Evolutionary conservation across 306 rosid species (phyloP), one percentile per base, ranked within the genome.

Genomic region (Acacia confusa): DNA sequence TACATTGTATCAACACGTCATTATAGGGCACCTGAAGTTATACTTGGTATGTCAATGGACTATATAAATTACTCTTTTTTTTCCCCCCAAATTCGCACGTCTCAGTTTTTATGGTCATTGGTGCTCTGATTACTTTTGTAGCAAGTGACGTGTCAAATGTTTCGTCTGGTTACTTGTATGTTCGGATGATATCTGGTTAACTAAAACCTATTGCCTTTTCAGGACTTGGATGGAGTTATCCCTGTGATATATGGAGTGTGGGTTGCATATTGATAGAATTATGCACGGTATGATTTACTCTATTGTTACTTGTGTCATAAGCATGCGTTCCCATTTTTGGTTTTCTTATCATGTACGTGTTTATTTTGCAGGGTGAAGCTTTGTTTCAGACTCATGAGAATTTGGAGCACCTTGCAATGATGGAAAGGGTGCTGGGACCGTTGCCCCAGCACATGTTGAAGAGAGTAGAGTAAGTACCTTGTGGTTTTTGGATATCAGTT

Each of bases 21-120:
- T 86, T 95, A 95, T 67, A 91, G 99, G 44, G 99, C 98, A 27
- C 99, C 99, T 6, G 99, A 95, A 88, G 99, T 95, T 78, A 93
- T 95, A 30, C 93, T 95, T 77, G 99, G 99, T 93, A 80, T 82
- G 75, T 34, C 32, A 9, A 24, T n/a, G 60, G 25, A 53, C 25
- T 19, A 7, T 19, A 4, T 6, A 53, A 53, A 6, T 0, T 36
- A 34, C 38, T 34, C 0, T 34, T 5, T 34, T 34, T 34, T 4
- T 4, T 34, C 4, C 7, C 38, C 38, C 5, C 38, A 34, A 34
- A 7, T 34, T 7, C 38, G 5, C 38, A 34, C 1, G 38, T 5
- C 38, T 5, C 38, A 4, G 38, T 34, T 6, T 6, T 36, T 36
- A 6, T 6, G 8, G 40, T 36, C 7, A 6, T 6, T 36, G 38